phyloP scores from a whole-genome alignment of 306 rosid species.

The Cyclanthera cordifolia region DNA sequence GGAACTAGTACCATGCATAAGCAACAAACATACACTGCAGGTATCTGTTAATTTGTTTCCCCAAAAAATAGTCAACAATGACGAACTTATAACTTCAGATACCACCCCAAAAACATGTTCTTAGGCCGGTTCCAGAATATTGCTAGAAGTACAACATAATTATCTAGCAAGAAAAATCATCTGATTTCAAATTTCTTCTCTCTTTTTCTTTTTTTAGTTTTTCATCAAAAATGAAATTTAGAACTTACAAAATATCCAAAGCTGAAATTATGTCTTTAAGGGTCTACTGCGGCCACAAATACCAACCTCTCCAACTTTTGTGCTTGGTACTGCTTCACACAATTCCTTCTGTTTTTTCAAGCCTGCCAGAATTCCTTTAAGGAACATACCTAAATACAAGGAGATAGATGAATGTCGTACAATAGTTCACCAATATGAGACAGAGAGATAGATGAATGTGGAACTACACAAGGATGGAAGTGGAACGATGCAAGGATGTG shows the following conservation, averaged over 20 bases:
- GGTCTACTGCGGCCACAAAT: background rate
- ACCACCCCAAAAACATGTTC: background rate
- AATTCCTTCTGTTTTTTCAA: constrained; percentile 38
- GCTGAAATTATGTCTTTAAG: background rate
- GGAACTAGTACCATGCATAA: background rate
- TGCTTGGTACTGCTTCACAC: constrained; percentile 55
- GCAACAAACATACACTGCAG: background rate
- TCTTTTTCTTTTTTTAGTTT: no score
- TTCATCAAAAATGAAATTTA: no score
- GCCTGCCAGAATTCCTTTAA: constrained; percentile 56
- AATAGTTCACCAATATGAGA: no score
- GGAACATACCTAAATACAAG: constrained; percentile 43
- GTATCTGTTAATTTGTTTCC: background rate
- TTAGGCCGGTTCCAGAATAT: background rate
- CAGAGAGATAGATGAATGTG: no score
- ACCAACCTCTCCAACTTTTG: constrained; percentile 83
- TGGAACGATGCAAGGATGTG: constrained; percentile 48
- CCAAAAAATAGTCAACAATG: background rate
- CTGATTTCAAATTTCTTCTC: no score
- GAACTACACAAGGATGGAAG: no score
- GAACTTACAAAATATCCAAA: background rate
- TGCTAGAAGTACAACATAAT: background rate
- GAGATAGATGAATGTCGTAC: background rate
- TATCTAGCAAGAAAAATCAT: background rate
- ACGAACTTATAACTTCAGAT: background rate